Evolutionary conservation across 2,329 filamentous ascomycete species (phyloP).

Genomic region (Fusarium napiforme): DNA sequence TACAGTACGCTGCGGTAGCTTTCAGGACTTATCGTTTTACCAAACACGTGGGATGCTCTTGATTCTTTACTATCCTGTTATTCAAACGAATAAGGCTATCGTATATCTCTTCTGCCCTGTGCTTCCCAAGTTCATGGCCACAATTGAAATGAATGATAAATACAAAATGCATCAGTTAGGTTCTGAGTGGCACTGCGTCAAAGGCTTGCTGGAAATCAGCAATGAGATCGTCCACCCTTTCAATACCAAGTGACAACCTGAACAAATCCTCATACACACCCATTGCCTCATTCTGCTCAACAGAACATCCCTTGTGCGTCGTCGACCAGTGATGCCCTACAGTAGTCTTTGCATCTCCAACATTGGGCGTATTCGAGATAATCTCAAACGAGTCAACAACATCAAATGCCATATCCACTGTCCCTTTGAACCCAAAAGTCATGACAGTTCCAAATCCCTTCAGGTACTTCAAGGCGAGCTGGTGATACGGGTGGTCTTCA

Average conservation of each 20-base stretch:
- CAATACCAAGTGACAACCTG: slow-evolving; percentile 56
- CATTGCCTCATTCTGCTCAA: slow-evolving; percentile 47
- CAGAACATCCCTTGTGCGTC: slow-evolving; percentile 61
- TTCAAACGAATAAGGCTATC: neutral
- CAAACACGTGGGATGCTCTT: neutral
- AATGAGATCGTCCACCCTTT: slow-evolving; percentile 79
- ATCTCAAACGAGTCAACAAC: slow-evolving; percentile 69
- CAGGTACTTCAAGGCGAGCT: slow-evolving; percentile 74
- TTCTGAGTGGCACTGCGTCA: neutral
- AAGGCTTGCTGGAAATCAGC: slow-evolving; percentile 72
- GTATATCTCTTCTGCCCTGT: neutral
- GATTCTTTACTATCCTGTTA: neutral
- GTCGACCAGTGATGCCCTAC: slow-evolving; percentile 79
- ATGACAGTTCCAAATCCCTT: slow-evolving; percentile 77
- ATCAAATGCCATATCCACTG: slow-evolving; percentile 61
- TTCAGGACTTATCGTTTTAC: neutral
- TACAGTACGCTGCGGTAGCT: neutral
- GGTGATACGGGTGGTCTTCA: slow-evolving; percentile 66
- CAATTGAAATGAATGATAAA: neutral
- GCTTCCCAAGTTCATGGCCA: neutral
- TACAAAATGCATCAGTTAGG: neutral
- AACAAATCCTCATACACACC: slow-evolving; percentile 69
- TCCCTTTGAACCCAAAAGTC: slow-evolving; percentile 64
- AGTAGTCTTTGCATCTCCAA: slow-evolving; percentile 78
- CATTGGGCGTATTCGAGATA: slow-evolving; percentile 41